Base-by-base conservation (phyloP, 805 yeast species). In the Starmerella khaoyaiensis region DNA sequence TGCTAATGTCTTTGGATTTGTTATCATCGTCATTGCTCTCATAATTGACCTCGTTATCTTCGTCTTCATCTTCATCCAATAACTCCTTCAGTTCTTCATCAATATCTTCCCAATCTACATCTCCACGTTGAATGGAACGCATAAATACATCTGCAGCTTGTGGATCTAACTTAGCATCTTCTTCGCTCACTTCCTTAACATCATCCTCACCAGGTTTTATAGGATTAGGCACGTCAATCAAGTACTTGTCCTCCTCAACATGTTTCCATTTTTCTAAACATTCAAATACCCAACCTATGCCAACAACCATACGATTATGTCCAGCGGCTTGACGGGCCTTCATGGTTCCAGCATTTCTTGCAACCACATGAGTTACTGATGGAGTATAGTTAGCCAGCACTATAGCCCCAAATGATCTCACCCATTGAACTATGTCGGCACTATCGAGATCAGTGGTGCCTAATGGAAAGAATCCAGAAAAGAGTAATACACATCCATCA, bases 341-440 rank as follows among this genome's bases (percentile, higher is more conserved):
- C 50, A 73, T 70, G 0, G 98, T 90, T 15, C 76, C 75, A 1
- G 84, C 74, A 35, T 76, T 76, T 41, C 76, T 71, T 28, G 95
- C 81, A 14, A 87, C 76, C 3, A 87, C 79, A 57, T 87, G 98
- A 0, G 97, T 90, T 3, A 93, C 86, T 1, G 71, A 62, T 14
- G 73, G 71, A 31, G 70, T 65, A 18, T 79, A 75, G 40, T 81
- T 84, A 3, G 74, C 64, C 1, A 78, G 78, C 6, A 87, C 84
- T 2, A 65, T 65, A 0, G 94, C 96, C 1, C 98, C 98, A 65
- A 87, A 87, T 37, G 86, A 81, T 34, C 71, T 70, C 10, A 87
- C 80, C 96, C 97, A 87, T 17, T 77, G 72, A 1, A 86, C 95
- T 30, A 90, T 80, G 54, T 83, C 94, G 4, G 93, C 90, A 23